phyloP scores from a whole-genome alignment of 768 basidiomycete genomes.

The Lyophyllum atratum region DNA sequence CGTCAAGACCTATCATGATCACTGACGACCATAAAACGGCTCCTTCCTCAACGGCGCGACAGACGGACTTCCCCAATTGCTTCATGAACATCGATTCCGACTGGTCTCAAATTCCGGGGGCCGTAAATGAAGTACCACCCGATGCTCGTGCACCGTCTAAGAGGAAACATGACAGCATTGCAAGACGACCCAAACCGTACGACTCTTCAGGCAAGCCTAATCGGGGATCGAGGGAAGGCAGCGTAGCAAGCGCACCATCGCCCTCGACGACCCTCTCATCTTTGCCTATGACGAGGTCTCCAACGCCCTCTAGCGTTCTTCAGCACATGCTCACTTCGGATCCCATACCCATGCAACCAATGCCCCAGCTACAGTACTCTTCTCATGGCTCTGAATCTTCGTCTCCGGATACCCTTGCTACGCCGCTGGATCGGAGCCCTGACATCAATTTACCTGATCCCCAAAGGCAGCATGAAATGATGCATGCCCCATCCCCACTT shows the following conservation, averaged over 20 bases:
- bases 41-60: constrained; percentile 29
- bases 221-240: constrained; percentile 52
- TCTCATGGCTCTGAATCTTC: constrained; percentile 48
- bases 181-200: constrained; percentile 74
- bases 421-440: constrained; percentile 42
- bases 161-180: constrained; percentile 50
- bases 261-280: constrained; percentile 46
- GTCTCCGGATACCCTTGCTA: constrained; percentile 45
- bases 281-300: constrained; percentile 44
- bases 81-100: constrained; percentile 44
- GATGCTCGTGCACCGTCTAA: constrained; percentile 47
- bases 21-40: constrained; percentile 98
- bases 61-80: constrained; percentile 32
- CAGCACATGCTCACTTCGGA: constrained; percentile 34
- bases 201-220: constrained; percentile 51
- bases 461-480: constrained; percentile 22
- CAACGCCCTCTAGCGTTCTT: constrained; percentile 41
- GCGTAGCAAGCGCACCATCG: constrained; percentile 52
- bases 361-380: constrained; percentile 37
- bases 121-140: constrained; percentile 28
- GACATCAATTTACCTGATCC: constrained; percentile 41
- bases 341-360: constrained; percentile 25
- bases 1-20: constrained; percentile 93
- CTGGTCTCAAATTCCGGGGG: constrained; percentile 45
- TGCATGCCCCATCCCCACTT: constrained; percentile 28